phyloP scores from a whole-genome alignment of 108 stramenopile species.

The Cyclotella choctawhatcheeana region DNA sequence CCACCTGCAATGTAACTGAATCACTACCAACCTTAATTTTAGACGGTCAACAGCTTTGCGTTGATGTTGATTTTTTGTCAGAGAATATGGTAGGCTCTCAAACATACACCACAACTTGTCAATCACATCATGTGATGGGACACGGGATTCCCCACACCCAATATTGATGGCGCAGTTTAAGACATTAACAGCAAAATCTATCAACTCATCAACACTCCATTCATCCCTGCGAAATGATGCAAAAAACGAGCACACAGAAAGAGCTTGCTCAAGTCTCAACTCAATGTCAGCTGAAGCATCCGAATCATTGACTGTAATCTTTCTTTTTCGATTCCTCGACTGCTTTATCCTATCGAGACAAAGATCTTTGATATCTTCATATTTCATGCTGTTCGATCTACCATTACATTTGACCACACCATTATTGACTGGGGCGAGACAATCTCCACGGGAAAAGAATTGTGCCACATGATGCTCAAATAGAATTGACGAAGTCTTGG shows the following conservation, averaged over 20 bases:
- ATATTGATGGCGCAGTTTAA: slow-evolving; percentile 28
- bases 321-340: not conserved
- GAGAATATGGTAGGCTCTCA: slow-evolving; percentile 28
- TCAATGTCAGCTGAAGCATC: slow-evolving; percentile 1
- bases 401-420: not conserved
- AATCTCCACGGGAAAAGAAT: slow-evolving; percentile 15
- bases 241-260: slow-evolving; percentile 30
- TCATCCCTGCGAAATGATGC: slow-evolving; percentile 24
- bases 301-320: not conserved
- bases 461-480: slow-evolving; percentile 33
- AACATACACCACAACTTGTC: slow-evolving; percentile 38
- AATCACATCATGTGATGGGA: slow-evolving; percentile 14
- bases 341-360: slow-evolving; percentile 38
- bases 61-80: not conserved
- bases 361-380: slow-evolving; percentile 29
- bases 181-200: slow-evolving; percentile 26
- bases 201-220: slow-evolving; percentile 17
- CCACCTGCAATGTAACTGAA: slow-evolving; percentile 46
- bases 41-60: slow-evolving; percentile 1
- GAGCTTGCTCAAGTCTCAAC: slow-evolving; percentile 18
- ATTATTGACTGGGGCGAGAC: slow-evolving; percentile 16
- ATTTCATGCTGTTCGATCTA: slow-evolving; percentile 8
- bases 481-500: slow-evolving; percentile 1
- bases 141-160: slow-evolving; percentile 18
- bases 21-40: slow-evolving; percentile 29